These are phyloP conservation scores for Schizochytrium sp. DNA, from an alignment of 108 stramenopile species.

Conservation along the genomic window DNA sequence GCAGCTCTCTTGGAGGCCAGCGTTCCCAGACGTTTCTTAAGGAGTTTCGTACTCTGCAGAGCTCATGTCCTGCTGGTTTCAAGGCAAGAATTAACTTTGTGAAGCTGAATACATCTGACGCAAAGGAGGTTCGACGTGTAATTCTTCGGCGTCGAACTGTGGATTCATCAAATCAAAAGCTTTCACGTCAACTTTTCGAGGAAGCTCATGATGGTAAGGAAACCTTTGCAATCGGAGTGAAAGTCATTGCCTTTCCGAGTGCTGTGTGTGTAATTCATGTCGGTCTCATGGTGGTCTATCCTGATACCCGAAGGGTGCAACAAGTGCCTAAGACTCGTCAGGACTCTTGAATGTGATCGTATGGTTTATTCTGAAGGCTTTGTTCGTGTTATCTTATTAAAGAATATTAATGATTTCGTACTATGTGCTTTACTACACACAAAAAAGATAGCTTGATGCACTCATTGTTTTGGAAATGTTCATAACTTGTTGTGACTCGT, in stretches of 20 bases:
- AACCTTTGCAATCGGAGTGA: conserved; percentile 28
- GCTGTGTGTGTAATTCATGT: conserved; percentile 31
- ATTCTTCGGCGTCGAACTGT: background rate
- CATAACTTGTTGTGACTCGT: too few relatives aligned
- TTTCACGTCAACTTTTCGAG: background rate
- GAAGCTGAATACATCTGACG: conserved; percentile 23
- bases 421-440: too few relatives aligned
- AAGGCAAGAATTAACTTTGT: background rate
- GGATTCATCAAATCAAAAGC: background rate
- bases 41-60: background rate
- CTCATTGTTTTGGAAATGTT: too few relatives aligned
- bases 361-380: too few relatives aligned
- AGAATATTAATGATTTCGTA: too few relatives aligned
- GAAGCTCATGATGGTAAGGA: conserved; percentile 20
- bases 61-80: background rate
- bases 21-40: background rate
- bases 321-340: background rate
- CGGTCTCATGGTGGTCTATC: conserved; percentile 37
- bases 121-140: conserved; percentile 55
- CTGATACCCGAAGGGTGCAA: background rate
- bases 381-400: too few relatives aligned
- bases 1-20: background rate
- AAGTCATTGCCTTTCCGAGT: conserved; percentile 28
- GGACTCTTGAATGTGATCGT: too few relatives aligned
- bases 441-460: too few relatives aligned